Evolutionary conservation across 257 asterid species (phyloP), one percentile per base, ranked within the genome.

Genomic region (Fraxinus anomala): DNA sequence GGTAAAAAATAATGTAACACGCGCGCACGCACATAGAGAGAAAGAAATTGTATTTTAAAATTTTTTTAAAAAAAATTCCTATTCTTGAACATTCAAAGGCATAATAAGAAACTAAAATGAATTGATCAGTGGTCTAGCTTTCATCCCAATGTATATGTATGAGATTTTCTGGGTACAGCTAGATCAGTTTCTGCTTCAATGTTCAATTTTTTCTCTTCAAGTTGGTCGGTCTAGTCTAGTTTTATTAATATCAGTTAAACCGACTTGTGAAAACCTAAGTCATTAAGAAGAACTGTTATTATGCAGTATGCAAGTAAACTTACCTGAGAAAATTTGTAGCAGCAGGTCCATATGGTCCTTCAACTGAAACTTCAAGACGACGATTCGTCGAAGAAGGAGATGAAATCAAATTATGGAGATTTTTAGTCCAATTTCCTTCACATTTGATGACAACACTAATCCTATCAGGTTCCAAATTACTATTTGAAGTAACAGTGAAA

Each of bases 331-430:
- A 89, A 72, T 90, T 80, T 54, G 98, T 91, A 17, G 92, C 33
- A 14, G 96, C 85, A 1, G 99, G 98, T 12, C 98, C 98, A 74
- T 96, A 96, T 0, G 99, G 99, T 75, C 99, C 99, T 84, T 96
- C 99, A 67, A 91, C 92, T 7, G 96, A 87, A 28, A 80, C 97
- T 79, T 88, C 85, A 40, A 96, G 92, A 1, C 83, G 92, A 26
- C 83, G 91, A 42, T 86, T 65, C 26, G 78, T 8, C 7, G 31
- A 59, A 17, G 97, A 82, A 39, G 97, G 87, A 8, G 92, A 88
- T 0, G 97, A 87, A n/a, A 96, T 73, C 13, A 76, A 36, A 75
- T 91, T 88, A 68, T 89, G 89, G 5, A 96, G 94, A 82, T 89
- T 93, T 82, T 84, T 86, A 47, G 96, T 90, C 99, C 99, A 96